These are phyloP conservation scores for Conidiobolus incongruus DNA, from an alignment of 371 early-diverging fungal species.

Conservation along the genomic window DNA sequence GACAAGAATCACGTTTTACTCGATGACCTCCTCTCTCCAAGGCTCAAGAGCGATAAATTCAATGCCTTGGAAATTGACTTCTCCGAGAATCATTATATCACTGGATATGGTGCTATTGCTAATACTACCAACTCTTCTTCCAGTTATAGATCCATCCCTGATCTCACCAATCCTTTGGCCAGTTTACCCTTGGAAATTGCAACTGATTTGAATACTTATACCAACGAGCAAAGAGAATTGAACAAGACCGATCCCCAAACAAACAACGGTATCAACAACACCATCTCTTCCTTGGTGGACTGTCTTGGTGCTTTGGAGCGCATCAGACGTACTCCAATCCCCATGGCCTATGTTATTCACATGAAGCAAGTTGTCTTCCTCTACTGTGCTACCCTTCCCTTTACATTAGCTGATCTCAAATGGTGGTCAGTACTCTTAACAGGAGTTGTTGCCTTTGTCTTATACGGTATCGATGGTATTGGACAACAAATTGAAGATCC, in stretches of 20 bases:
- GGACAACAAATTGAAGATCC: slow-evolving; percentile 32
- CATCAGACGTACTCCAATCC: slow-evolving; percentile 52
- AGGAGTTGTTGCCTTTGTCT: slow-evolving; percentile 30
- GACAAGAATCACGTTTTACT: slow-evolving; percentile 26
- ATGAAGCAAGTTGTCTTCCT: slow-evolving; percentile 41
- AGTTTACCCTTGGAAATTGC: slow-evolving; percentile 30
- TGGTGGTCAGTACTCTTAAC: slow-evolving; percentile 34
- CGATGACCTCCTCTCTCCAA: slow-evolving; percentile 20
- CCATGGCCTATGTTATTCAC: slow-evolving; percentile 52
- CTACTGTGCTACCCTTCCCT: slow-evolving; percentile 37
- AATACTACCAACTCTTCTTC: neutral
- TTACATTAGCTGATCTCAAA: slow-evolving; percentile 25
- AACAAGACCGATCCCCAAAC: slow-evolving; percentile 21
- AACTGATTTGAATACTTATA: slow-evolving; percentile 25
- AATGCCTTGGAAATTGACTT: neutral
- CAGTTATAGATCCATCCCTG: neutral
- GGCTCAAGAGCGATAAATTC: neutral
- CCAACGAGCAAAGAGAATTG: slow-evolving; percentile 17
- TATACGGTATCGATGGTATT: slow-evolving; percentile 51
- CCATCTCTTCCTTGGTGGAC: slow-evolving; percentile 29
- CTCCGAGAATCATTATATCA: neutral
- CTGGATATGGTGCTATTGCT: neutral
- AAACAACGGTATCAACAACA: slow-evolving; percentile 20
- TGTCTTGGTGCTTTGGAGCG: slow-evolving; percentile 42
- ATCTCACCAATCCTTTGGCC: neutral